Evolutionary conservation across 1,284 basidiomycete genomes (phyloP), one percentile per base, ranked within the genome.

Genomic region (Rhodotorula sp.): DNA sequence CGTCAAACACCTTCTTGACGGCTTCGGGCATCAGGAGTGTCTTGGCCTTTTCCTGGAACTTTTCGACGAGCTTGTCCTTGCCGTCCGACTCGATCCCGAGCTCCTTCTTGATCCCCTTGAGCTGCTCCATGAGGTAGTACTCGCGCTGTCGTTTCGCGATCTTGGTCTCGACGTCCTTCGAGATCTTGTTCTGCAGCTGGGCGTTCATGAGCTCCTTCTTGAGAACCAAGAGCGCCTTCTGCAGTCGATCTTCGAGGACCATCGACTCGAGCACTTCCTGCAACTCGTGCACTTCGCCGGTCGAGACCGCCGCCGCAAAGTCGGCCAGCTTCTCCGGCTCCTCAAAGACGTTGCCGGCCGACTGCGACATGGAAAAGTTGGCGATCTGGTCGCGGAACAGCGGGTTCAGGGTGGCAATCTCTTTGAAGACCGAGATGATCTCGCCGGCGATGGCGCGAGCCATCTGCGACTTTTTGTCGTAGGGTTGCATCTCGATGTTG

Each of bases 181-280:
- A 90, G 71, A 99, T 91, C 84, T 97, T 97, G 81, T 88, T 90
- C 83, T 98, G 96, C 59, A 98, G 84, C 81, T 98, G 93, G 0
- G 94, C 94, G 79, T 97, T 98, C 83, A 98, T 97, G 51, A 98
- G 87, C 82, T 99, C 96, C 84, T 98, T 98, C 86, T 98, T 98
- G 76, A 99, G 86, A 3, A 99, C 93, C 39, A 95, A 83, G 16
- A 98, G 84, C 0, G 94, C 91, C 82, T 96, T 96, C 74, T 92
- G 90, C 29, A 99, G 84, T 20, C 97, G 86, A 74, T 97, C 95
- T 72, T 94, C 91, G 54, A 99, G 89, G 18, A 87, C 87, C 29
- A 93, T 86, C 71, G 89, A 89, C 82, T 97, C 94, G 47, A 99
- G 86, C 0, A 99, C 94, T 70, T 93, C 92, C 82, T 99, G 97